Percentiles rank a stretch among this genome's conserved stretches.
These are phyloP conservation scores for Amphirosellinia nigrospora DNA, from an alignment of 495 filamentous ascomycete genomes.

Conservation along the genomic window DNA sequence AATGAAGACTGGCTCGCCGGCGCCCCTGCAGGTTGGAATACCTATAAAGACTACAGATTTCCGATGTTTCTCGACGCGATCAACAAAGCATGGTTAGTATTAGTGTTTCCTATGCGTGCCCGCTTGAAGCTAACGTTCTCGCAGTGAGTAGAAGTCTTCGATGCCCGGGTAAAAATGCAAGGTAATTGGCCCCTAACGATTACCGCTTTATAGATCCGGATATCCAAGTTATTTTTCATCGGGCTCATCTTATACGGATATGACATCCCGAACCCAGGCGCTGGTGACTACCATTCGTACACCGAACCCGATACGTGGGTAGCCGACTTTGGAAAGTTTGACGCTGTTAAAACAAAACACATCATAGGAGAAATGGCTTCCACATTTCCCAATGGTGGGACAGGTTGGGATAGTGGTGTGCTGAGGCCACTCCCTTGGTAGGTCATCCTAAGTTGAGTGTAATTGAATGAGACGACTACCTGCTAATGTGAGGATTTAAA, in stretches of 20 bases:
- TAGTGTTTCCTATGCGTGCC: not conserved
- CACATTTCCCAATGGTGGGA: slow-evolving; percentile 55
- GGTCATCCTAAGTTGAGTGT: not conserved
- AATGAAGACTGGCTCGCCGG: slow-evolving; percentile 68
- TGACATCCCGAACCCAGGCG: slow-evolving; percentile 49
- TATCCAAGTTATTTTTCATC: slow-evolving; percentile 66
- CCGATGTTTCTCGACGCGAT: slow-evolving; percentile 63
- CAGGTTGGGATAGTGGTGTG: slow-evolving; percentile 49
- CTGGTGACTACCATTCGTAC: slow-evolving; percentile 52
- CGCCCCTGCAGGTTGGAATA: slow-evolving; percentile 39
- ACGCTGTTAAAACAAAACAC: slow-evolving; percentile 46
- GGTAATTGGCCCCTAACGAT: not conserved
- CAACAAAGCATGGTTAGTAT: slow-evolving; percentile 46
- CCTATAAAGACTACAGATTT: slow-evolving; percentile 64
- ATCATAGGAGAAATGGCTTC: slow-evolving; percentile 65
- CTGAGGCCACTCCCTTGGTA: slow-evolving; percentile 46
- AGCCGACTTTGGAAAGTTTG: slow-evolving; percentile 54
- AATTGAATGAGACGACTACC: slow-evolving; percentile 35
- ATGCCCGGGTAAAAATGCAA: not conserved
- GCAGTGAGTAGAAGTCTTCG: not conserved
- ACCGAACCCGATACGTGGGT: slow-evolving; percentile 43
- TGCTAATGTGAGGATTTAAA: slow-evolving; percentile 38
- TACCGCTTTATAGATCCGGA: slow-evolving; percentile 52
- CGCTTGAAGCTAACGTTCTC: not conserved
- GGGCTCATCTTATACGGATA: slow-evolving; percentile 49